Evolutionary conservation across 495 filamentous ascomycete genomes (phyloP), one percentile per base, ranked within the genome.

Genomic region (Penicillium arizonense): DNA sequence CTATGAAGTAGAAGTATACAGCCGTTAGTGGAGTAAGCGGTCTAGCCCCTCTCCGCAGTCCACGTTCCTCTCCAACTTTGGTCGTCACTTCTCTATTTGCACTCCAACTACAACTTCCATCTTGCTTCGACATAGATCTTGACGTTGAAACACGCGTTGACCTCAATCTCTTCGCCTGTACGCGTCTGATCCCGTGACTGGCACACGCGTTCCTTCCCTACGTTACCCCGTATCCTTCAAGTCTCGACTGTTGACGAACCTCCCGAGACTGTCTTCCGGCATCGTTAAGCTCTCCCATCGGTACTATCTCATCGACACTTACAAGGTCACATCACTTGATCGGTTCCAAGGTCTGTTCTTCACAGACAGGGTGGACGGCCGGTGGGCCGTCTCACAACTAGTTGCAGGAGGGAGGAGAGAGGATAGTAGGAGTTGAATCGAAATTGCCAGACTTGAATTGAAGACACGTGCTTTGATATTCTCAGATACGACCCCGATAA

Each of bases 341-440:
- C 21, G 32, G 21, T 57, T 33, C 41, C 26, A 50, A 56, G 55
- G 57, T 47, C 53, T 61, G 57, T 48, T 57, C 45, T 47, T 53
- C 53, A 59, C 47, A 71, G 43, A 57, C 53, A 48, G 62, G 64
- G 74, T 69, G 67, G 74, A 75, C 74, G 74, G 73, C 74, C 73
- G 60, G 67, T 58, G 58, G 74, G 74, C 72, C 74, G 73, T 76
- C 73, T 70, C 70, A 62, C 64, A 66, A 45, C 55, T 30, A 30
- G 28, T 52, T 30, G 58, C 56, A 65, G 62, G 65, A 61, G 70
- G 69, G 64, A 59, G 72, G 71, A 67, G 65, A 67, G 46, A 50
- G 16, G 28, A 30, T 30, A 30, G 26, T 30, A 30, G 28, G 28
- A 30, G 28, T 30, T 30, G 28, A 30, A 30, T 30, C 8, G 24